Evolutionary conservation across 164 flowering plant species (phyloP), one percentile per base, ranked within the genome.

Genomic region (Cinnamomum chago): DNA sequence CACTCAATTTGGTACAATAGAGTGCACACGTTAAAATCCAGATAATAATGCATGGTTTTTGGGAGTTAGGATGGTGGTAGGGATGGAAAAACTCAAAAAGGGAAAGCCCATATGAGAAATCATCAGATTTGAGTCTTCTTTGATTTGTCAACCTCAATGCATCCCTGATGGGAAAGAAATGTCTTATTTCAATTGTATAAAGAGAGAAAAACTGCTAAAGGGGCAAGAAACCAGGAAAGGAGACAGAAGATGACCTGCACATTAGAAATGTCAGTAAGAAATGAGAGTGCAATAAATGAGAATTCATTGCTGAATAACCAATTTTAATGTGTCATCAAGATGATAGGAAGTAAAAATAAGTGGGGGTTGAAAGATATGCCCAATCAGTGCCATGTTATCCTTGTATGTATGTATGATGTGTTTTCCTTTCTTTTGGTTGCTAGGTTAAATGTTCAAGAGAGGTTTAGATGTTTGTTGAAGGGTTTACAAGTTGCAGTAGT

Each of bases 1-100:
- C 75, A 72, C 28, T 72, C 75, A 33, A 72, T 72, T 62, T 72
- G 75, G 75, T 64, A 17, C 33, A 72, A 72, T 22, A 60, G 75
- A 62, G 50, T 72, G 24, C 51, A 72, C 33, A 50, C 62, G 17
- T 33, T 72, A 30, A 67, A 67, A 67, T 11, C 50, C 70, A 28
- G 68, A 62, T 72, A 22, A 62, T 23, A 25, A 18, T 17, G 55
- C 64, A 14, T 70, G 27, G 27, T 15, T 65, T 65, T 65, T 65
- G 64, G 64, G 22, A 60, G 64, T 2, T 2, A 40, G 10, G 47
- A 40, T 40, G 47, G 10, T 40, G 47, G 47, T 10, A 40, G 10
- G 9, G 47, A 40, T 14, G 28, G 28, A 30, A 66, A 27, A 66
- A 15, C 69, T 66, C 47, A 27, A 30, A 25, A 35, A 30, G 18